Evolutionary conservation across 768 basidiomycete species (phyloP).

Genomic region (Boletus fagicola): DNA sequence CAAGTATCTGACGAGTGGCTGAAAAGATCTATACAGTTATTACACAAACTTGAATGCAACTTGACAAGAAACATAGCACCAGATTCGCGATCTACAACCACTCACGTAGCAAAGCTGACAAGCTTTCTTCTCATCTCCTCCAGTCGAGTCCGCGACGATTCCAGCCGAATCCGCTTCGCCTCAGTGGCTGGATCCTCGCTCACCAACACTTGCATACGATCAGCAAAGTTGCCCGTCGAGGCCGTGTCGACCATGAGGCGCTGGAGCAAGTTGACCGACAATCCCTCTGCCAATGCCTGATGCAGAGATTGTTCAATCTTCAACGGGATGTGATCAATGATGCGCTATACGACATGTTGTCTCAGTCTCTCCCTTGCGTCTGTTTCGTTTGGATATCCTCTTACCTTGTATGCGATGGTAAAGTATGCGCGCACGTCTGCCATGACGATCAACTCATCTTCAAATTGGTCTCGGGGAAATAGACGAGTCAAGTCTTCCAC

Average conservation of each 20-base stretch:
- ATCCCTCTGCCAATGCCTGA: conserved; percentile 34
- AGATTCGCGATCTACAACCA: neutral
- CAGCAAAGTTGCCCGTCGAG: conserved; percentile 15
- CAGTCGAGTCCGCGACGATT: conserved; percentile 35
- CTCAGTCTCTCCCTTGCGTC: neutral
- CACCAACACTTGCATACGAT: conserved; percentile 41
- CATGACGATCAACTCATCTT: conserved; percentile 50
- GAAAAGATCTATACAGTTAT: neutral
- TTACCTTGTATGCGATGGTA: conserved; percentile 52
- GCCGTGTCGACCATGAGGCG: conserved; percentile 28
- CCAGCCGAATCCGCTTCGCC: conserved; percentile 35
- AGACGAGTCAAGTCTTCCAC: conserved; percentile 29
- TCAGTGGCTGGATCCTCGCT: conserved; percentile 45
- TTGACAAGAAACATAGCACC: neutral
- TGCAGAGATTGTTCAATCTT: conserved; percentile 48
- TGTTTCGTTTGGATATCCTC: conserved; percentile 1
- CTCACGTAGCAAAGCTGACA: conserved; percentile 24
- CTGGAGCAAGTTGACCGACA: conserved; percentile 38
- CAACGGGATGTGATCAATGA: conserved; percentile 53
- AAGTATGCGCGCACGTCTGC: conserved; percentile 57
- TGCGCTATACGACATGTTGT: conserved; percentile 37
- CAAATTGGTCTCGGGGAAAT: conserved; percentile 27
- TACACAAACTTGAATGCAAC: neutral
- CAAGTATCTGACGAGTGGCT: neutral
- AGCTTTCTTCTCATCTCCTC: conserved; percentile 41